Percentiles rank a stretch among this genome's conserved stretches.
Conservation (phyloP, 78 protist species). For the Mantamonas sphyraenae region DNA sequence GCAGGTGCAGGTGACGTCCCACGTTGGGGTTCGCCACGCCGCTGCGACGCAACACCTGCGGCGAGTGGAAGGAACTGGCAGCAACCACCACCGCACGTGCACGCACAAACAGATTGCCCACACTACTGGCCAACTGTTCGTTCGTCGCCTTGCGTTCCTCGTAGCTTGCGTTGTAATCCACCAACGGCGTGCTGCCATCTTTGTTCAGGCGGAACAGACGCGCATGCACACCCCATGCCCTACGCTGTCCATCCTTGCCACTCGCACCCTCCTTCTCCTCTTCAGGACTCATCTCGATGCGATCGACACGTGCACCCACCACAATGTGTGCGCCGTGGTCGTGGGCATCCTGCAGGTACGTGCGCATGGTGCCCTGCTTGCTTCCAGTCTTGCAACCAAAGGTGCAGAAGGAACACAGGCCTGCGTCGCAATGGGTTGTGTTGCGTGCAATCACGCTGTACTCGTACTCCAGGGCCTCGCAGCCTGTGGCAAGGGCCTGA, state of each 20-base stretch:
- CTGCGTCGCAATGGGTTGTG: constrained; percentile 29
- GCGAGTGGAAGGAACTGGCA: constrained; percentile 51
- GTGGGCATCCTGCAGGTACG: constrained; percentile 2
- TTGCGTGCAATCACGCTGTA: constrained; percentile 29
- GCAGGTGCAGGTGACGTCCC: constrained; percentile 37
- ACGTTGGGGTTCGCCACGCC: constrained; percentile 28
- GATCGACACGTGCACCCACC: not conserved
- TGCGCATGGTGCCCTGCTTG: constrained; percentile 28
- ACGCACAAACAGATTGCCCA: not conserved
- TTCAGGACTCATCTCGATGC: too few species aligned
- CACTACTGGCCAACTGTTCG: not conserved
- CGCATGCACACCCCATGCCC: too few species aligned
- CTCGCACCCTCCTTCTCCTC: too few species aligned
- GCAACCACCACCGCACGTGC: constrained; percentile 23
- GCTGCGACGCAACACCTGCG: constrained; percentile 25
- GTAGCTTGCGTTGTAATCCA: too few species aligned
- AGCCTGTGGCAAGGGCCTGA: not conserved
- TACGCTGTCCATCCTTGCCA: too few species aligned
- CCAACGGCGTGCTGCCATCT: too few species aligned
- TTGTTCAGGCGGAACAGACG: too few species aligned
- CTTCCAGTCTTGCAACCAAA: constrained; percentile 41
- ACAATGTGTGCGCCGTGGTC: not conserved
- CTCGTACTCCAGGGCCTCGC: constrained; percentile 6
- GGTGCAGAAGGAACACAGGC: constrained; percentile 36
- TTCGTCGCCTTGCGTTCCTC: not conserved